phyloP scores from a whole-genome alignment of 352 stramenopile genomes.

The Globisporangium iwayamae region DNA sequence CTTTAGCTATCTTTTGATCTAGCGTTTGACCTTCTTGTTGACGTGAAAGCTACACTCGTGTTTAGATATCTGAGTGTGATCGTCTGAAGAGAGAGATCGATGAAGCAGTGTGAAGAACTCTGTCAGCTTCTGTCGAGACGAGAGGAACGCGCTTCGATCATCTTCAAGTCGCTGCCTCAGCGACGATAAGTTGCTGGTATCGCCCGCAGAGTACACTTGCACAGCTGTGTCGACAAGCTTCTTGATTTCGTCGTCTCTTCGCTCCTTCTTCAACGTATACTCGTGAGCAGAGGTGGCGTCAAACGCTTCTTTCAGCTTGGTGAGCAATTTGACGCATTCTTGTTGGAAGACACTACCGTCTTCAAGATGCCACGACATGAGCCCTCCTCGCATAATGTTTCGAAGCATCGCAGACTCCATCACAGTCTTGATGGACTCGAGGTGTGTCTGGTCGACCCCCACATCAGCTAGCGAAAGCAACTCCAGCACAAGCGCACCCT shows the following conservation, averaged over 20 bases:
- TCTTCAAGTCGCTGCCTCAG: background rate
- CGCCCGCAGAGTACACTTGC: background rate
- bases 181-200: background rate
- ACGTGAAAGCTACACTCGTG: background rate
- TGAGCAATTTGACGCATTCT: background rate
- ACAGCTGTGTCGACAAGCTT: background rate
- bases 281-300: background rate
- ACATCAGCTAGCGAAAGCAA: background rate
- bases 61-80: background rate
- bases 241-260: background rate
- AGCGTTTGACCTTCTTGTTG: slow-evolving; percentile 2
- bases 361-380: slow-evolving; percentile 32
- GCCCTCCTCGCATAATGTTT: slow-evolving; percentile 10
- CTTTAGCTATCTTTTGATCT: background rate
- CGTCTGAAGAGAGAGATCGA: background rate
- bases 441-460: background rate
- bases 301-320: background rate
- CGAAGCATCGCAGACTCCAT: background rate
- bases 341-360: background rate
- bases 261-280: background rate
- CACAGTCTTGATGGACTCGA: background rate
- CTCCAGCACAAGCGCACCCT: slow-evolving; percentile 10
- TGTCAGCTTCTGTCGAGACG: background rate
- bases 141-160: slow-evolving; percentile 10
- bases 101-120: slow-evolving; percentile 6